Base-by-base conservation (phyloP, 2,329 filamentous ascomycete species). In the Xylariaceae sp. region DNA sequence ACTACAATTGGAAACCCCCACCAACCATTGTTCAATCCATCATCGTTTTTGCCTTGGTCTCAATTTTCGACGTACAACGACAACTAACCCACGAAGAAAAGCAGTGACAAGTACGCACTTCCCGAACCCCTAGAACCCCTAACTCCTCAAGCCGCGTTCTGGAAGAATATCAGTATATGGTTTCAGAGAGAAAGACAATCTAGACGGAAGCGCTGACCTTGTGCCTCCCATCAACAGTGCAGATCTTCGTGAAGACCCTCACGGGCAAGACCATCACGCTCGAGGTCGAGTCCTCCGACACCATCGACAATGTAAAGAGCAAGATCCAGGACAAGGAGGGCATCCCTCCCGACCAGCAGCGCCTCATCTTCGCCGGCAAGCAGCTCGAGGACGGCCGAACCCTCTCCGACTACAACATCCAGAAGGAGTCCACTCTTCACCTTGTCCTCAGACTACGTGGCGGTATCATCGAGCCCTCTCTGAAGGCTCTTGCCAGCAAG, bases 261-360 rank as follows among this genome's bases (percentile, higher is more conserved):
- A 97, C 94, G 87, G 94, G 95, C 83, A 98, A 98, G 91, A 98
- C 94, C 81, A 97, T 98, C 87, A 98, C 95, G 82, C 90, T 97
- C 75, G 94, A 98, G 89, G 93, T 97, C 79, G 94, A 97, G 89
- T 96, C 92, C 76, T 92, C 88, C 77, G 94, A 98, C 83, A 97
- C 94, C 75, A 98, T 98, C 85, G 94, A 98, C 88, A 98, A 97
- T 88, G 94, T 98, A 82, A 98, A 98, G 89, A 89, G 88, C 84
- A 97, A 97, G 90, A 97, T 98, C 81, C 94, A 97, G 85, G 93
- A 97, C 83, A 97, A 97, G 90, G 94, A 97, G 85, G 94, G 94
- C 73, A 97, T 97, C 71, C 94, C 94, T 73, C 93, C 93, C 68
- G 94, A 97, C 82, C 93, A 97, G 82, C 94, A 98, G 87, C 93